Percentiles rank a stretch among this genome's conserved stretches.
phyloP scores from a whole-genome alignment of 495 filamentous ascomycete species.

The Talaromyces wortmannii region DNA sequence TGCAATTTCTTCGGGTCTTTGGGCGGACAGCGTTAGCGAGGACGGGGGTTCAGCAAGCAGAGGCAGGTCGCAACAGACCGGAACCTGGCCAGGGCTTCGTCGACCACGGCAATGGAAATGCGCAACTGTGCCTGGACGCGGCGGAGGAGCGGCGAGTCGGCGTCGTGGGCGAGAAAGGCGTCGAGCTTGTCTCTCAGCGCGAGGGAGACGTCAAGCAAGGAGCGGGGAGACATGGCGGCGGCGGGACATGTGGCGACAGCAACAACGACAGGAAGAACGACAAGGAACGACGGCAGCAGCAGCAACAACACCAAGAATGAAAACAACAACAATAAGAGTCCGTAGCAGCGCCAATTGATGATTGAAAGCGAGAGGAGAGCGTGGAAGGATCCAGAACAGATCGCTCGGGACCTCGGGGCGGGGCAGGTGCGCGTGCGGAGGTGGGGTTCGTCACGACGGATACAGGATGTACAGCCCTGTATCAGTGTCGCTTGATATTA shows the following conservation, averaged over 20 bases:
- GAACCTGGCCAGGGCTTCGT: background rate
- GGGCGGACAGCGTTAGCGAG: background rate
- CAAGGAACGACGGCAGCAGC: background rate
- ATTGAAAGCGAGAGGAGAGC: background rate
- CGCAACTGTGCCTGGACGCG: background rate
- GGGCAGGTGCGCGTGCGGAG: too few relatives aligned
- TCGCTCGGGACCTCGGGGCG: too few relatives aligned
- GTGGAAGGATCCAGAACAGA: background rate
- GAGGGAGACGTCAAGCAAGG: background rate
- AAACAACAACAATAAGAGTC: background rate
- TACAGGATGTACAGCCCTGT: too few relatives aligned
- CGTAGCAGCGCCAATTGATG: too few relatives aligned
- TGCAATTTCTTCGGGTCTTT: constrained; percentile 51
- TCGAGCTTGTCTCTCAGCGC: background rate
- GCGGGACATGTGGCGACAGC: too few relatives aligned
- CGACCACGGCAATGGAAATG: background rate
- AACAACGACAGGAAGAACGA: too few relatives aligned
- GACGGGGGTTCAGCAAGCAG: background rate
- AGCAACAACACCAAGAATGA: background rate
- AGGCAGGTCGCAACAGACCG: background rate
- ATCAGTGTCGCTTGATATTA: too few relatives aligned
- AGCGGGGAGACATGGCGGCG: background rate
- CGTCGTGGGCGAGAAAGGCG: background rate
- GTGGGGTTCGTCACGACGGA: too few relatives aligned
- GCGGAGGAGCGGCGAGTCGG: background rate